These are phyloP conservation scores for Sugiyamaella chiloensis DNA, from an alignment of 805 yeast genomes.

Conservation along the genomic window DNA sequence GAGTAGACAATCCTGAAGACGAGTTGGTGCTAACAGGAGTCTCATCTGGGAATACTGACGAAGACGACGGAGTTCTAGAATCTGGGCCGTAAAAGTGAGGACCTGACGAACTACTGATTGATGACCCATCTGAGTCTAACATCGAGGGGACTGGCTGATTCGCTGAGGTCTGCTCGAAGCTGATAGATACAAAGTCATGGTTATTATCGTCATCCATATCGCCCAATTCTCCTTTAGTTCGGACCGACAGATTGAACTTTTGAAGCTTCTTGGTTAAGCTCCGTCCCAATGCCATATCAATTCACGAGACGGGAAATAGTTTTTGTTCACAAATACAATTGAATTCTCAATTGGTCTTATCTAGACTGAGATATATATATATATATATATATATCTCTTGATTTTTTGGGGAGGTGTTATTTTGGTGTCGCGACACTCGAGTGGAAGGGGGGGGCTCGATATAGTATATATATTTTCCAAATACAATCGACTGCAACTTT, in stretches of 20 bases:
- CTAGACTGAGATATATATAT: no score
- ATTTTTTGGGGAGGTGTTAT: no score
- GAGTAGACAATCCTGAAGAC: conserved; percentile 9
- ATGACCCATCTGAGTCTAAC: conserved; percentile 9
- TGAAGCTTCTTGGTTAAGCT: conserved; percentile 21
- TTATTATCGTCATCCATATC: background rate
- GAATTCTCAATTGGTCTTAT: no score
- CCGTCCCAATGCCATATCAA: conserved; percentile 22
- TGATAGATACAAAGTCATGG: conserved; percentile 23
- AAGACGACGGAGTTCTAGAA: conserved; percentile 6
- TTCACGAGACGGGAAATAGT: no score
- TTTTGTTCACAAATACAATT: no score
- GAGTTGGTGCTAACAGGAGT: conserved; percentile 3
- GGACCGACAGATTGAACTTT: conserved; percentile 14
- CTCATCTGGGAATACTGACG: conserved; percentile 6
- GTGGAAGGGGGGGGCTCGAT: no score
- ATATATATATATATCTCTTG: no score
- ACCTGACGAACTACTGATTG: conserved; percentile 6
- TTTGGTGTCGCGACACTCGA: no score
- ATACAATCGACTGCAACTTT: no score
- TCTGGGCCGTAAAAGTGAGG: background rate
- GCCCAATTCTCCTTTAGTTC: background rate
- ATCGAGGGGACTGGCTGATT: conserved; percentile 2
- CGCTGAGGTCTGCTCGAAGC: conserved; percentile 20
- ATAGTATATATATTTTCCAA: no score